Evolutionary conservation across 176 grass and related monocot species (phyloP).

Genomic region (Zea luxurians): DNA sequence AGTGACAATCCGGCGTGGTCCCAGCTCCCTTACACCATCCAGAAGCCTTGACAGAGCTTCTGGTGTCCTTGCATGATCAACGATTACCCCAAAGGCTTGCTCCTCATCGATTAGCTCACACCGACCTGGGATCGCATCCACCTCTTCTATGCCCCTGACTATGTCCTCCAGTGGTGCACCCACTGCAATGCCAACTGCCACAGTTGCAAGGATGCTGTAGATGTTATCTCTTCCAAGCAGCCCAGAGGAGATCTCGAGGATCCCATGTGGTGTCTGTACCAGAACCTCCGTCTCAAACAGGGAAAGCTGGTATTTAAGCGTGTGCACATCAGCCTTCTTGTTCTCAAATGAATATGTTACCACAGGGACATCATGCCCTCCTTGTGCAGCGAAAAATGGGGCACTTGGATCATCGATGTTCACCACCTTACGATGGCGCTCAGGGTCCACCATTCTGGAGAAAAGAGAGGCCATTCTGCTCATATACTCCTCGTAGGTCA

Average conservation of each 20-base stretch:
- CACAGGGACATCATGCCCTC: slow-evolving; percentile 72
- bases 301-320: slow-evolving; percentile 84
- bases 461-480: slow-evolving; percentile 64
- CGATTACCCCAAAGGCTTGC: slow-evolving; percentile 88
- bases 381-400: slow-evolving; percentile 69
- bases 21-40: slow-evolving; percentile 72
- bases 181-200: slow-evolving; percentile 90
- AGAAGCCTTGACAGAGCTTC: slow-evolving; percentile 79
- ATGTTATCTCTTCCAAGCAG: slow-evolving; percentile 85
- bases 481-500: slow-evolving; percentile 74
- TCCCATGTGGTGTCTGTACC: slow-evolving; percentile 88
- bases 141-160: slow-evolving; percentile 92
- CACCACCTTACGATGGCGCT: slow-evolving; percentile 81
- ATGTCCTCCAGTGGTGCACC: slow-evolving; percentile 83
- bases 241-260: slow-evolving; percentile 94
- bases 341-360: slow-evolving; percentile 91
- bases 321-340: slow-evolving; percentile 88
- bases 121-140: slow-evolving; percentile 90
- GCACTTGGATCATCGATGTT: slow-evolving; percentile 89
- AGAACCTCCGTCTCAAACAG: slow-evolving; percentile 93
- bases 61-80: slow-evolving; percentile 79
- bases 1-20: slow-evolving; percentile 77
- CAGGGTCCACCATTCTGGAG: slow-evolving; percentile 81
- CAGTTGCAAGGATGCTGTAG: slow-evolving; percentile 91
- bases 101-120: slow-evolving; percentile 96